Evolutionary conservation across 768 basidiomycete species (phyloP), one percentile per base, ranked within the genome.

Genomic region (Clathrus columnatus): DNA sequence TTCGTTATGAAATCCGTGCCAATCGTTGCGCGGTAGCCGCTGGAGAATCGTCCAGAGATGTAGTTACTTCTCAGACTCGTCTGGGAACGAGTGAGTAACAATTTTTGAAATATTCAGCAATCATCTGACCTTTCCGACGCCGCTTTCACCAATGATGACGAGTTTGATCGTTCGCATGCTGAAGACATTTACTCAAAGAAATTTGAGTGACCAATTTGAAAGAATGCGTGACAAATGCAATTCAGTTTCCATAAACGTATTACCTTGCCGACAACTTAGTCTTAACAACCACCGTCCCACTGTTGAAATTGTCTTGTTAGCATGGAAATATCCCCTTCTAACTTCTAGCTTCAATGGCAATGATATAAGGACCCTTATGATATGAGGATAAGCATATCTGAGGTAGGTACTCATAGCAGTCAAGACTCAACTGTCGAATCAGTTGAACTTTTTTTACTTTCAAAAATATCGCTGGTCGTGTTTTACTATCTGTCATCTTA

Each of bases 1-100:
- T 90, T 91, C 0, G 82, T 77, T 49, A 91, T 87, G 56, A 92
- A 93, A 69, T 93, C 90, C n/a, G 85, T 83, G 18, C 90, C 91
- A 42, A 94, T 91, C 2, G 91, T 93, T 1, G 90, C 85, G 48
- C 87, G 75, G 67, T 92, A 92, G 8, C 82, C 81, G 2, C 77
- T 79, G 4, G 85, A 82, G 68, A 91, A 92, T 11, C 77, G 78
- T 24, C 83, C 81, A 8, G 85, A 82, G 61, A 90, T 82, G 65
- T 86, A 92, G 43, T 44, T 46, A n/a, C 54, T 62, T 41, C 64
- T 50, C 3, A 65, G 50, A 29, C 61, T 62, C 0, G 64, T 65
- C 63, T 65, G 51, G 17, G 8, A 7, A 11, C 48, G 44, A 36
- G 54, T 29, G 20, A 55, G 51, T 43, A 1, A 47, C 20, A 14